These are phyloP conservation scores for Aspergillus ustus DNA, from an alignment of 2,329 filamentous ascomycete species.

Conservation along the genomic window DNA sequence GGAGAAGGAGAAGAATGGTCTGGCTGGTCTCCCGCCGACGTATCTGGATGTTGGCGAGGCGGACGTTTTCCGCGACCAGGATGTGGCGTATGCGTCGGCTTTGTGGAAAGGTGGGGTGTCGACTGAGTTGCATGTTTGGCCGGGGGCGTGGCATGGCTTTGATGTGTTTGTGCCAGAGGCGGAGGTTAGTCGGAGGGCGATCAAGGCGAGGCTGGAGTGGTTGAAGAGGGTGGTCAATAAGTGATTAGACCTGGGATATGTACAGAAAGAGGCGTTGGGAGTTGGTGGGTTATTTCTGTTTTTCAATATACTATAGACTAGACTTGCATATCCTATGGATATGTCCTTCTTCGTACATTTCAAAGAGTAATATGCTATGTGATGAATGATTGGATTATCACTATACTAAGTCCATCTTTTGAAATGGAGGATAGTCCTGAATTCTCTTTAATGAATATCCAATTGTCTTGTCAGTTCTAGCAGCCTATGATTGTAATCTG, in stretches of 20 bases:
- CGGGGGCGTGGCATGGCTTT: slow-evolving; percentile 22
- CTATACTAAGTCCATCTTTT: too few relatives aligned
- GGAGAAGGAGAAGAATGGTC: neutral
- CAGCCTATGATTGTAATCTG: too few relatives aligned
- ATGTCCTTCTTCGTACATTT: too few relatives aligned
- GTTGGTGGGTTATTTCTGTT: too few relatives aligned
- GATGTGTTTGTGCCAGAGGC: slow-evolving; percentile 21
- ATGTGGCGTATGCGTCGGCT: slow-evolving; percentile 14
- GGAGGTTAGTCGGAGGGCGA: neutral
- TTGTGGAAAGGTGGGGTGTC: slow-evolving; percentile 18
- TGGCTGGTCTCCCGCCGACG: slow-evolving; percentile 14
- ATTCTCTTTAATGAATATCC: too few relatives aligned
- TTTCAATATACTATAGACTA: too few relatives aligned
- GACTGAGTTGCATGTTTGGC: slow-evolving; percentile 23
- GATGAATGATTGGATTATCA: too few relatives aligned
- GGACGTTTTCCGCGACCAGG: slow-evolving; percentile 22
- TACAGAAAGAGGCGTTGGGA: too few relatives aligned
- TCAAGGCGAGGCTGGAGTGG: neutral
- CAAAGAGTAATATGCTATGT: too few relatives aligned
- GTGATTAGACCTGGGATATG: neutral
- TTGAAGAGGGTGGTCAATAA: neutral
- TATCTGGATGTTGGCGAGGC: slow-evolving; percentile 23
- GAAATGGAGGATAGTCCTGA: too few relatives aligned
- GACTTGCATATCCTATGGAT: too few relatives aligned
- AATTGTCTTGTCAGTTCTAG: too few relatives aligned